phyloP scores from a whole-genome alignment of 2,329 filamentous ascomycete species.

The Fragosphaeria purpurea region DNA sequence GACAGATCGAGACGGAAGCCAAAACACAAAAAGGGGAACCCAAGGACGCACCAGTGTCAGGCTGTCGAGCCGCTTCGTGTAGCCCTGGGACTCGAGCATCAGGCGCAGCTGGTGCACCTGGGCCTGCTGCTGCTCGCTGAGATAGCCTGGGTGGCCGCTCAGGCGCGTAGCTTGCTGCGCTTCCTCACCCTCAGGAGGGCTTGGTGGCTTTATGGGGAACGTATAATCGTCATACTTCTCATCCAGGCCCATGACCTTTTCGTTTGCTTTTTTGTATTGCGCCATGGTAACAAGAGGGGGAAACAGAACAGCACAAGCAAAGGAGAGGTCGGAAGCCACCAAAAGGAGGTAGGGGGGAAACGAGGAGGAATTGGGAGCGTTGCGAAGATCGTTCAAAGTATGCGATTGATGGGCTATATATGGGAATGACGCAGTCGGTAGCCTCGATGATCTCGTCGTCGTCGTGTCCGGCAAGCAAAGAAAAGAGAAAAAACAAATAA shows the following conservation, averaged over 20 bases:
- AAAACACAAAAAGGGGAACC: slow-evolving; percentile 1
- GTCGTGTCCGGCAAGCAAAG: too few species aligned
- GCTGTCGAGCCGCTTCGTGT: slow-evolving; percentile 79
- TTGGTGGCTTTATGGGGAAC: slow-evolving; percentile 70
- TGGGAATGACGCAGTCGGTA: too few species aligned
- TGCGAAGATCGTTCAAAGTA: too few species aligned
- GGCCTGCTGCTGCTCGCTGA: slow-evolving; percentile 78
- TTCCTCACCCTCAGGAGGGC: slow-evolving; percentile 18
- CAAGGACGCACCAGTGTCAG: slow-evolving; percentile 63
- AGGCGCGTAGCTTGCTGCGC: slow-evolving; percentile 26
- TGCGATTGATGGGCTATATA: too few species aligned
- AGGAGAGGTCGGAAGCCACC: too few species aligned
- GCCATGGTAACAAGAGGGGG: neutral
- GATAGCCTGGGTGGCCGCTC: slow-evolving; percentile 77
- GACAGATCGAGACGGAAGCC: too few species aligned
- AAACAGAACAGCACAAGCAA: too few species aligned
- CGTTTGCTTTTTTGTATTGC: slow-evolving; percentile 4
- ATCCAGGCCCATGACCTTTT: slow-evolving; percentile 48
- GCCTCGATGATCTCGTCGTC: too few species aligned
- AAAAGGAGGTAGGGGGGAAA: too few species aligned
- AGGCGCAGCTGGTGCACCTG: slow-evolving; percentile 76
- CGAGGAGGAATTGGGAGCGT: too few species aligned
- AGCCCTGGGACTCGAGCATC: slow-evolving; percentile 75
- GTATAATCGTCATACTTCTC: slow-evolving; percentile 96
- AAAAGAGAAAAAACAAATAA: too few species aligned